phyloP scores from a whole-genome alignment of 2,329 filamentous ascomycete genomes.

The Stemphylium beticola region DNA sequence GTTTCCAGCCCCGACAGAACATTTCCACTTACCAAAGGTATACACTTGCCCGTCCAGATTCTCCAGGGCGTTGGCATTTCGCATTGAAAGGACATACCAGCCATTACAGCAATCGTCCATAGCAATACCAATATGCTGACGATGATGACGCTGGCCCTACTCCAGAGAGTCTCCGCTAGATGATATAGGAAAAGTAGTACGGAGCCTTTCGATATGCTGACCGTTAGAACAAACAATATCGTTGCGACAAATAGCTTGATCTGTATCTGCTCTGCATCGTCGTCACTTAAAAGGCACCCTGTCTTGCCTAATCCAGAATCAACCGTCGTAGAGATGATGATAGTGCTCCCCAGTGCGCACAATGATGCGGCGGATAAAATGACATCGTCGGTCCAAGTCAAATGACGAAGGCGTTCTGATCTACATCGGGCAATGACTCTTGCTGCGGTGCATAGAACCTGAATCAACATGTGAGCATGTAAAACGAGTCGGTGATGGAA shows the following conservation, averaged over 20 bases:
- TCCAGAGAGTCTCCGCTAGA: slow-evolving; percentile 19
- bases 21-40: slow-evolving; percentile 24
- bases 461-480: slow-evolving; percentile 6
- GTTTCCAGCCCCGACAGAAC: background rate
- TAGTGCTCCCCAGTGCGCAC: slow-evolving; percentile 30
- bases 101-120: slow-evolving; percentile 28
- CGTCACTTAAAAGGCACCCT: slow-evolving; percentile 15
- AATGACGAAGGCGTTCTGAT: slow-evolving; percentile 13
- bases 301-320: slow-evolving; percentile 27
- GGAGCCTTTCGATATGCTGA: slow-evolving; percentile 34
- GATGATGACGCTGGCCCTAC: slow-evolving; percentile 17
- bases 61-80: slow-evolving; percentile 34
- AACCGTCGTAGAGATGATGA: slow-evolving; percentile 30
- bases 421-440: slow-evolving; percentile 26
- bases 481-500: background rate
- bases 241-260: slow-evolving; percentile 31
- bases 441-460: slow-evolving; percentile 27
- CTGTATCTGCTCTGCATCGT: slow-evolving; percentile 18
- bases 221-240: slow-evolving; percentile 28
- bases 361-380: slow-evolving; percentile 27
- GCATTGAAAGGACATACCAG: slow-evolving; percentile 32
- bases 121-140: slow-evolving; percentile 21
- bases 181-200: slow-evolving; percentile 28
- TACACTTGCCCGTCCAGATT: slow-evolving; percentile 30
- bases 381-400: slow-evolving; percentile 26